Percentiles rank a stretch among this genome's conserved stretches.
These are phyloP conservation scores for Carex pumila DNA, from an alignment of 176 grass and related monocot genomes.

Conservation along the genomic window DNA sequence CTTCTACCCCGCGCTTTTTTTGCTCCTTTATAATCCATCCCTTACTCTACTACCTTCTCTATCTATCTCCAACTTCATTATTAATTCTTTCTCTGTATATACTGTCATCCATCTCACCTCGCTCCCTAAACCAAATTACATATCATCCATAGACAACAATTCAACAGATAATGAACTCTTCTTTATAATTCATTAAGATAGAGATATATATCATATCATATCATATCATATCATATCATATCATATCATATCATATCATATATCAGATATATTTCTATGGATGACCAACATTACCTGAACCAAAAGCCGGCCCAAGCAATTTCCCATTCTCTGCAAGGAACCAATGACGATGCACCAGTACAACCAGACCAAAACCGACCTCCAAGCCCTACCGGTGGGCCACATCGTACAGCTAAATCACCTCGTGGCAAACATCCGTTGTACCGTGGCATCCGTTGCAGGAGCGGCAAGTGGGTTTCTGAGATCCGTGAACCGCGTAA, in stretches of 20 bases:
- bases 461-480: slow-evolving; percentile 74
- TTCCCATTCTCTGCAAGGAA: not conserved
- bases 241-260: too few relatives aligned
- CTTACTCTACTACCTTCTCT: not conserved
- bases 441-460: slow-evolving; percentile 57
- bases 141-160: not conserved
- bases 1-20: slow-evolving; percentile 38
- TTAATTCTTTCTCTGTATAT: not conserved
- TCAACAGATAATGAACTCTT: not conserved
- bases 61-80: not conserved
- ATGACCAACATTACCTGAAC: not conserved
- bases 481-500: slow-evolving; percentile 75
- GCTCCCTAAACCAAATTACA: not conserved
- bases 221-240: too few relatives aligned
- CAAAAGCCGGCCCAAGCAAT: not conserved
- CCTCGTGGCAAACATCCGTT: slow-evolving; percentile 27
- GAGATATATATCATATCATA: not conserved
- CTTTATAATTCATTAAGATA: too few relatives aligned
- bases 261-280: not conserved
- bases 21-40: slow-evolving; percentile 32
- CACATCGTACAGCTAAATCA: not conserved
- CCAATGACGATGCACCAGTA: not conserved
- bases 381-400: not conserved
- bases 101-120: not conserved
- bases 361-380: not conserved